A percentile compares a stretch with the other conserved stretches of the same genome.
Evolutionary conservation across 2,329 filamentous ascomycete species (phyloP).

Genomic region (Cercospora sojina): DNA sequence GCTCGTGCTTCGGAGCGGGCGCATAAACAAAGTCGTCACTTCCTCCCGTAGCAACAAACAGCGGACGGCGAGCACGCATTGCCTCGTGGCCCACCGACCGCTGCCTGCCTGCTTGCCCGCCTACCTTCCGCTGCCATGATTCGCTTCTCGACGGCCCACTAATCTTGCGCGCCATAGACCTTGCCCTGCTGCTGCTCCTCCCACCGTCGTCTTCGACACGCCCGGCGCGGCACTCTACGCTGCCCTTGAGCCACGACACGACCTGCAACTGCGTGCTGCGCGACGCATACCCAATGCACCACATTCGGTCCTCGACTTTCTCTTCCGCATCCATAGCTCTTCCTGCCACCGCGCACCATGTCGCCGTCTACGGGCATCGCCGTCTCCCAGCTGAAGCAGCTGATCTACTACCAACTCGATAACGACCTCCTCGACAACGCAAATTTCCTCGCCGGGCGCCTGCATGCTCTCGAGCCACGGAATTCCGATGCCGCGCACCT

Average conservation of each 20-base stretch:
- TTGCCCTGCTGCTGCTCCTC: background rate
- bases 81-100: background rate
- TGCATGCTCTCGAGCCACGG: constrained; percentile 79
- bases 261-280: background rate
- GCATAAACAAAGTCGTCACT: constrained; percentile 10
- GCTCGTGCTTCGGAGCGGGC: background rate
- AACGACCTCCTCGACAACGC: constrained; percentile 87
- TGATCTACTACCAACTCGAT: constrained; percentile 76
- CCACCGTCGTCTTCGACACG: background rate
- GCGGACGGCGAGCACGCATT: constrained; percentile 2
- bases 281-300: background rate
- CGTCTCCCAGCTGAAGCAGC: constrained; percentile 61
- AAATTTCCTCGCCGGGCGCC: constrained; percentile 85
- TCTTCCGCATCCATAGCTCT: background rate
- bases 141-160: background rate
- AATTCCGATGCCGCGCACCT: constrained; percentile 80
- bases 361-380: constrained; percentile 55
- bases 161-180: background rate
- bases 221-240: background rate
- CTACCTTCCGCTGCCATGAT: background rate
- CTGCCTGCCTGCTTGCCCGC: background rate
- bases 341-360: constrained; percentile 44
- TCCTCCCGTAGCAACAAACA: background rate
- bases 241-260: constrained; percentile 6
- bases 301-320: background rate